These are phyloP conservation scores for Friedmanniomyces simplex DNA, from an alignment of 495 filamentous ascomycete species.

Conservation along the genomic window DNA sequence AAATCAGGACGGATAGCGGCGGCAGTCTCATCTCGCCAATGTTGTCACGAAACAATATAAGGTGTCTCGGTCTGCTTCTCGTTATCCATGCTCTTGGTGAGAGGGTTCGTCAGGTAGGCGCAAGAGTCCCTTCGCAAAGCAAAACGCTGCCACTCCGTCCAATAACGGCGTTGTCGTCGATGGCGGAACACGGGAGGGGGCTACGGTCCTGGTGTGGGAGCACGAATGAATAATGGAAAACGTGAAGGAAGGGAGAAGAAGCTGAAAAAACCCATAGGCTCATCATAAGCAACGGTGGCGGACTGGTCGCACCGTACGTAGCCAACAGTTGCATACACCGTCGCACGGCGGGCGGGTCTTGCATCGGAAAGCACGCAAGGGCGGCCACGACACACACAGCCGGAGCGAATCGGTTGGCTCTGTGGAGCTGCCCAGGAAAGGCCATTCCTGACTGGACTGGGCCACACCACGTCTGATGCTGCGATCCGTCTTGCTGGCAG, in stretches of 20 bases:
- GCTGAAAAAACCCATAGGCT: neutral
- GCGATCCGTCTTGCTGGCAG: neutral
- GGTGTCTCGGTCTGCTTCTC: neutral
- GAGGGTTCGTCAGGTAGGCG: neutral
- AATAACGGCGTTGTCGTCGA: neutral
- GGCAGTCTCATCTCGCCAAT: constrained; percentile 22
- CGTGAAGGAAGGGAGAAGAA: neutral
- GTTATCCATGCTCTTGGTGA: neutral
- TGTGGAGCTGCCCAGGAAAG: neutral
- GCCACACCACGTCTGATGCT: neutral
- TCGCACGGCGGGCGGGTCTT: neutral
- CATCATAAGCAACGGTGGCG: neutral
- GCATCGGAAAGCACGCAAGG: neutral
- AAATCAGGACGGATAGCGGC: constrained; percentile 20
- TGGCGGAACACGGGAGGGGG: neutral
- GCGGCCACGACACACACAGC: neutral
- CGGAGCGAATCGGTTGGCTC: neutral
- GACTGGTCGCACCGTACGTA: neutral
- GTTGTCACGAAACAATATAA: neutral
- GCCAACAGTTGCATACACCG: neutral
- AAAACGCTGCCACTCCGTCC: neutral
- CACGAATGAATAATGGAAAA: neutral
- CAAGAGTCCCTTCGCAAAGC: neutral
- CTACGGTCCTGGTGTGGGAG: neutral
- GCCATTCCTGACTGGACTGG: neutral